A percentile compares a stretch with the other conserved stretches of the same genome.
These are phyloP conservation scores for Botrytis squamosa DNA, from an alignment of 2,329 filamentous ascomycete genomes.

Conservation along the genomic window DNA sequence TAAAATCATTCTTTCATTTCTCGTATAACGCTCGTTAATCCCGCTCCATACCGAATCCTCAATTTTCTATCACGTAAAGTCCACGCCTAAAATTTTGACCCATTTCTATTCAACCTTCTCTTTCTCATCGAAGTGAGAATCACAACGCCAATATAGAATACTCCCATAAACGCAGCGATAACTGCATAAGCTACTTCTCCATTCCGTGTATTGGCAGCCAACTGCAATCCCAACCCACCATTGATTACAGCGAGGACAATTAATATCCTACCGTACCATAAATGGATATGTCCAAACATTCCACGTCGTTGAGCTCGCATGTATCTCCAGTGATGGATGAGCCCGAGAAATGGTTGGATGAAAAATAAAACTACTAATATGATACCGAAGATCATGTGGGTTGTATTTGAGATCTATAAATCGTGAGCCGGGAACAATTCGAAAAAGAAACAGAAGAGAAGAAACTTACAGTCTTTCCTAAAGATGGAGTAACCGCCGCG, in stretches of 20 bases:
- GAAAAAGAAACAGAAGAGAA: constrained; percentile 3
- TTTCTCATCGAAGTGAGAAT: constrained; percentile 26
- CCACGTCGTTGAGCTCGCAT: constrained; percentile 49
- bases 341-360: constrained; percentile 58
- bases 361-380: constrained; percentile 53
- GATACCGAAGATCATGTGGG: constrained; percentile 57
- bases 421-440: not conserved
- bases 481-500: not conserved
- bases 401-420: constrained; percentile 50
- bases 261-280: constrained; percentile 60
- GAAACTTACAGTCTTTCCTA: constrained; percentile 42
- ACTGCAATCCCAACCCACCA: constrained; percentile 59
- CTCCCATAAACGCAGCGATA: constrained; percentile 50
- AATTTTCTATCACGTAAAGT: not conserved
- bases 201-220: constrained; percentile 44
- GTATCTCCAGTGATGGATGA: constrained; percentile 57
- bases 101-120: not conserved
- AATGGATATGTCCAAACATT: constrained; percentile 54
- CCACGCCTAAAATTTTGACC: not conserved
- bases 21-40: no score
- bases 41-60: no score
- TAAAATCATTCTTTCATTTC: not conserved
- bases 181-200: constrained; percentile 57
- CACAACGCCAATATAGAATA: constrained; percentile 44
- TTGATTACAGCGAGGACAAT: constrained; percentile 61